Evolutionary conservation across 1,139 yeast species (phyloP).

Genomic region (Yamadazyma buinensis): DNA sequence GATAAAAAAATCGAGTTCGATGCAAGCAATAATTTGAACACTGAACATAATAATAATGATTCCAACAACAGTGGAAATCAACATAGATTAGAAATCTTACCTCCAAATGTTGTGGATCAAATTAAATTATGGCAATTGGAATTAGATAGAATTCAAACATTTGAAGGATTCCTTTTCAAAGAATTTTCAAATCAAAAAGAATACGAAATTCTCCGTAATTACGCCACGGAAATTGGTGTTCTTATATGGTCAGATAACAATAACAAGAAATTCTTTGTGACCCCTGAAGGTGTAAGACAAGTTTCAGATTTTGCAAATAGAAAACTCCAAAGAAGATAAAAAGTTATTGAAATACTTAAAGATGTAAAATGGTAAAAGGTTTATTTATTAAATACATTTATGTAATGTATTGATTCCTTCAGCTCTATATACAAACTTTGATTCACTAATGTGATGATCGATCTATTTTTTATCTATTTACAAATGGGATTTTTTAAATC

Average conservation of each 20-base stretch:
- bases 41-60: conserved; percentile 41
- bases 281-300: conserved; percentile 83
- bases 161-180: conserved; percentile 82
- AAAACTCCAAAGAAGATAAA: conserved; percentile 14
- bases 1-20: conserved; percentile 67
- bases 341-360: too few species aligned
- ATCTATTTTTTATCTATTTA: too few species aligned
- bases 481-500: too few species aligned
- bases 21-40: conserved; percentile 53
- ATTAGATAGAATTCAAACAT: conserved; percentile 84
- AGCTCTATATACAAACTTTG: too few species aligned
- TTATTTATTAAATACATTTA: too few species aligned
- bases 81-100: conserved; percentile 62
- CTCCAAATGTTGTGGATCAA: conserved; percentile 96
- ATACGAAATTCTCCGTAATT: conserved; percentile 65
- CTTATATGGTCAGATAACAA: conserved; percentile 75
- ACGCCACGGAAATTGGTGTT: conserved; percentile 90
- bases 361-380: too few species aligned
- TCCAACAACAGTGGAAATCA: conserved; percentile 38
- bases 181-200: conserved; percentile 80
- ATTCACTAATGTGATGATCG: too few species aligned
- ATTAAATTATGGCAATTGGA: conserved; percentile 95
- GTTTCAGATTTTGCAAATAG: conserved; percentile 84
- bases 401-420: too few species aligned
- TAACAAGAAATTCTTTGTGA: conserved; percentile 74